Percentiles rank a stretch among this genome's conserved stretches.
phyloP scores from a whole-genome alignment of 257 asterid genomes.

The Knoxia roxburghii region DNA sequence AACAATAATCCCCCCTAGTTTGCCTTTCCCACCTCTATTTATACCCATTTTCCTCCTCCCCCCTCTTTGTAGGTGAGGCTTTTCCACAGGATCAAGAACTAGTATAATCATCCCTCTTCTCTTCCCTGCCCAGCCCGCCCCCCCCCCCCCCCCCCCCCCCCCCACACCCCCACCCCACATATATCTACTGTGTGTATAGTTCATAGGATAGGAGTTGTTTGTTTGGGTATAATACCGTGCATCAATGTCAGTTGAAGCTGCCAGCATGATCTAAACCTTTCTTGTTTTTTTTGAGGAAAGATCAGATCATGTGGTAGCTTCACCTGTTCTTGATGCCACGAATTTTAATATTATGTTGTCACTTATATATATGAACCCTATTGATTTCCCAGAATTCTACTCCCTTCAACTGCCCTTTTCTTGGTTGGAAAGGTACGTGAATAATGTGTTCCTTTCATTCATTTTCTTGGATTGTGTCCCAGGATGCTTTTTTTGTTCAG shows the following conservation, averaged over 20 bases:
- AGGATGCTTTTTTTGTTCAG: not conserved
- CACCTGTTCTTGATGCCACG: slow-evolving; percentile 28
- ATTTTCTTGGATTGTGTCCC: not conserved
- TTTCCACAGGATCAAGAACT: slow-evolving; percentile 10
- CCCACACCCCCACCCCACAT: too few relatives aligned
- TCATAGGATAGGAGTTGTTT: too few relatives aligned
- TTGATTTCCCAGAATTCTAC: not conserved
- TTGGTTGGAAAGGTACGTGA: slow-evolving; percentile 1
- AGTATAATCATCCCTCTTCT: too few relatives aligned
- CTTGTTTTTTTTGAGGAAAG: slow-evolving; percentile 24
- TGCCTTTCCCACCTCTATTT: slow-evolving; percentile 24
- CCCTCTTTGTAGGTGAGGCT: slow-evolving; percentile 14
- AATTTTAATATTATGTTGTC: not conserved
- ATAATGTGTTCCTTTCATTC: not conserved
- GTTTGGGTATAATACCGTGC: slow-evolving; percentile 21
- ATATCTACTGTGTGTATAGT: too few relatives aligned
- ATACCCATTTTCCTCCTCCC: slow-evolving; percentile 23
- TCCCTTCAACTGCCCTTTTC: not conserved
- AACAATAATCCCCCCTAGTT: not conserved
- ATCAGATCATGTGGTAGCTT: slow-evolving; percentile 36
- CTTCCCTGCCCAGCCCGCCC: too few relatives aligned
- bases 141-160: too few relatives aligned
- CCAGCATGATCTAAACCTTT: slow-evolving; percentile 36
- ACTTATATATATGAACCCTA: slow-evolving; percentile 16
- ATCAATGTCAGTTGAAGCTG: slow-evolving; percentile 33